These are phyloP conservation scores for Davidsoniella virescens DNA, from an alignment of 2,329 filamentous ascomycete species.

Conservation along the genomic window DNA sequence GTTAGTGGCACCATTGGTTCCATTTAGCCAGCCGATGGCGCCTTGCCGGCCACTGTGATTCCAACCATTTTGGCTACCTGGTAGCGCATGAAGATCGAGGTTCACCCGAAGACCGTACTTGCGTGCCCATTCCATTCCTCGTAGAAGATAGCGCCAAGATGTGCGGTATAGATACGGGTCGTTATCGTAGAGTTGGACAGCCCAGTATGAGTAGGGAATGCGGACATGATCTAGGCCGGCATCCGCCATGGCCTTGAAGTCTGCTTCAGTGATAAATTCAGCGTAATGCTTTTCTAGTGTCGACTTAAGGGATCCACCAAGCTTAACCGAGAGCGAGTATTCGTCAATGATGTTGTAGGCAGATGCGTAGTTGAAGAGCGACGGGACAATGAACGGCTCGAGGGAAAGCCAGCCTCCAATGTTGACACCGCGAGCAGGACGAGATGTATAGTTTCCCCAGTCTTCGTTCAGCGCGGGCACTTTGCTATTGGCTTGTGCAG, in stretches of 20 bases:
- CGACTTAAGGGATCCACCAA: conserved; percentile 47
- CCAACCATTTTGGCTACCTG: conserved; percentile 93
- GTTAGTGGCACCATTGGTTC: conserved; percentile 66
- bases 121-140: conserved; percentile 83
- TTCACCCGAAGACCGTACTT: conserved; percentile 87
- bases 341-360: conserved; percentile 64
- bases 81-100: conserved; percentile 79
- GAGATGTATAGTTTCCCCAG: conserved; percentile 62
- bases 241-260: conserved; percentile 67
- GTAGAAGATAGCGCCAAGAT: conserved; percentile 83
- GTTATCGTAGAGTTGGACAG: conserved; percentile 63
- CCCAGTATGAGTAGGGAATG: conserved; percentile 93
- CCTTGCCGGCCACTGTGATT: conserved; percentile 85
- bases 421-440: conserved; percentile 78
- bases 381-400: conserved; percentile 91
- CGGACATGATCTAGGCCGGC: conserved; percentile 94
- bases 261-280: conserved; percentile 68
- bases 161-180: conserved; percentile 81
- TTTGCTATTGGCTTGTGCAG: conserved; percentile 56
- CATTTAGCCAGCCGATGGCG: conserved; percentile 72
- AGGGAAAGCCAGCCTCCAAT: conserved; percentile 86
- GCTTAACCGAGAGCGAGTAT: conserved; percentile 56
- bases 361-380: conserved; percentile 59
- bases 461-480: conserved; percentile 60
- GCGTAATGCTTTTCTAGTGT: conserved; percentile 86